These are phyloP conservation scores for Penicillium sp. DNA, from an alignment of 2,329 filamentous ascomycete genomes.

Conservation along the genomic window DNA sequence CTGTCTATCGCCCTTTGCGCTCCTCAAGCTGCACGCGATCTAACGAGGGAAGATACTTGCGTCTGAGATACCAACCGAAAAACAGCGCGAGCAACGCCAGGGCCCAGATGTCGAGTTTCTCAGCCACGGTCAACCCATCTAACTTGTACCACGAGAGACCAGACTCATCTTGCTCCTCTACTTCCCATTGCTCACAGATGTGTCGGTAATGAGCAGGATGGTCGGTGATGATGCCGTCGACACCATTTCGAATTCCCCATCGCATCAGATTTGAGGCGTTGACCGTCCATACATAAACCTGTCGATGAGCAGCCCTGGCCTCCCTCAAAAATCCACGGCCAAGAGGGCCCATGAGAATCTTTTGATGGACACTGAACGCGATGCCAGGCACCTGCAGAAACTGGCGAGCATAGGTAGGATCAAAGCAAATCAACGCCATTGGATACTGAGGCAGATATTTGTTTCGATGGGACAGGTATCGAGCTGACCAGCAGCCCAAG, in stretches of 20 bases:
- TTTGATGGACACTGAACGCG: constrained; percentile 71
- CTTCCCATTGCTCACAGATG: constrained; percentile 17
- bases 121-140: constrained; percentile 12
- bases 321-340: constrained; percentile 62
- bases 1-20: constrained; percentile 6
- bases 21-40: constrained; percentile 11
- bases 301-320: constrained; percentile 51
- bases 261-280: constrained; percentile 74
- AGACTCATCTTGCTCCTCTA: constrained; percentile 4
- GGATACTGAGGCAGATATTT: constrained; percentile 45
- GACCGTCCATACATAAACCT: constrained; percentile 78
- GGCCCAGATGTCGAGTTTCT: constrained; percentile 9
- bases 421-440: constrained; percentile 41
- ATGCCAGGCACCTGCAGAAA: constrained; percentile 61
- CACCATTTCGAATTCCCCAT: constrained; percentile 61
- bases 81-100: constrained; percentile 10
- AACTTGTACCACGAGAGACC: not conserved
- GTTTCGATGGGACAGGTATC: constrained; percentile 60
- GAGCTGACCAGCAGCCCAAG: constrained; percentile 74
- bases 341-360: constrained; percentile 60
- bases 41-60: constrained; percentile 8
- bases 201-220: constrained; percentile 49
- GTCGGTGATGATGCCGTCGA: constrained; percentile 84
- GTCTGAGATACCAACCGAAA: constrained; percentile 18
- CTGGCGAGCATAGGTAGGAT: constrained; percentile 57